Evolutionary conservation across 2,329 filamentous ascomycete genomes (phyloP), one percentile per base, ranked within the genome.

Genomic region (Penicillium sp.): DNA sequence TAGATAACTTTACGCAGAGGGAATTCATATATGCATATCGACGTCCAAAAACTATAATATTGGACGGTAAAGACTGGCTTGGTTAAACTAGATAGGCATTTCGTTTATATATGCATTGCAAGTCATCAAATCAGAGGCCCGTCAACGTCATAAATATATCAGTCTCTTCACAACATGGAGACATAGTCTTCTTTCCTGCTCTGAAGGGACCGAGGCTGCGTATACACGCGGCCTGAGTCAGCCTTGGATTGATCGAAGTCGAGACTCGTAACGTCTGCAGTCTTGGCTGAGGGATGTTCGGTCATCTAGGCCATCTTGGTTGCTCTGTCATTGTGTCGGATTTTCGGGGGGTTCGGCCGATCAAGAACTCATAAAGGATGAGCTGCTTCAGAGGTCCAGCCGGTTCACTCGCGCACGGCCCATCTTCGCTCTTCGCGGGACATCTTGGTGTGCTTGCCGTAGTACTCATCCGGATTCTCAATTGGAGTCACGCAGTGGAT

Each of bases 401-500:
- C n/a, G 27, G 32, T 47, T 69, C 64, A 70, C 57, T 71, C 66
- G 42, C 68, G 66, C 4, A 66, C 61, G 33, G 57, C 64, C 74
- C 75, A 77, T 57, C 75, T 66, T 58, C 73, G 64, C 55, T 77
- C 75, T 33, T 77, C 75, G 44, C 65, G 66, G 31, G 68, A 68
- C 62, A 76, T 66, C 62, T 74, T 76, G 35, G 60, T 66, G 54
- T 75, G 71, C n/a, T 61, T 66, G 41, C 74, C 75, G 44, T 77
- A 76, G 54, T 76, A 77, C 44, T 76, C 75, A 15, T 75, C 71
- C 4, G 69, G 66, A 15, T 73, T 72, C 57, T 76, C 74, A 52
- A 78, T 76, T 0, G 75, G 74, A 2, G 73, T 76, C 42, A 78
- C 70, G 48, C 70, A 73, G 60, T 76, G 66, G 23, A 78, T 68